Percentiles rank a stretch among this genome's conserved stretches.
phyloP scores from a whole-genome alignment of 345 rosid species.

The Trapa bicornis region DNA sequence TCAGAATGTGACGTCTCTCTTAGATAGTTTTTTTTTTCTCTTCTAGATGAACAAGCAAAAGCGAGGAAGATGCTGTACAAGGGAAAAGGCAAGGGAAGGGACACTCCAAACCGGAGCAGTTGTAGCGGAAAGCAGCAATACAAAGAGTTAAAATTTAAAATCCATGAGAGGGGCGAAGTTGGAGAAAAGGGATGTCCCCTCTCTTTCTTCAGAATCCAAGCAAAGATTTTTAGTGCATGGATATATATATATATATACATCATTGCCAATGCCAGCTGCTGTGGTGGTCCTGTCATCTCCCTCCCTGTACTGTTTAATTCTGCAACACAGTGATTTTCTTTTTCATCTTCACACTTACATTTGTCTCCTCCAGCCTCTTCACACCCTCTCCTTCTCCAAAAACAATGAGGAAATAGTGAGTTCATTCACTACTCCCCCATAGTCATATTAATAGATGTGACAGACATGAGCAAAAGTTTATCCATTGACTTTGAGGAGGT shows the following conservation, averaged over 20 bases:
- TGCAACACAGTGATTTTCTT: too few relatives aligned
- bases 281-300: not conserved
- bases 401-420: too few relatives aligned
- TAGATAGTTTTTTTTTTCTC: not conserved
- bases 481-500: too few relatives aligned
- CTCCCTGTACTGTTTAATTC: not conserved
- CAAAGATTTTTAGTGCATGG: too few relatives aligned
- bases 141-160: not conserved
- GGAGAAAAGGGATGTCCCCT: slow-evolving; percentile 27
- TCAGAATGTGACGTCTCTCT: slow-evolving; percentile 15
- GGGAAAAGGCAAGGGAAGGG: slow-evolving; percentile 2
- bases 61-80: slow-evolving; percentile 16
- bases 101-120: slow-evolving; percentile 21
- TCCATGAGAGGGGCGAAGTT: not conserved
- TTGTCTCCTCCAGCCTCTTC: slow-evolving; percentile 15
- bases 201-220: slow-evolving; percentile 10
- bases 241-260: too few relatives aligned
- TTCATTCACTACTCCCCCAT: too few relatives aligned
- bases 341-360: slow-evolving; percentile 15
- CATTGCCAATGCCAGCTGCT: too few relatives aligned
- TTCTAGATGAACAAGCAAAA: slow-evolving; percentile 7
- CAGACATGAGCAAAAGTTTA: too few relatives aligned
- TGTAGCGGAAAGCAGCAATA: slow-evolving; percentile 2
- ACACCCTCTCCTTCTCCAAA: not conserved
- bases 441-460: too few relatives aligned